Base-by-base conservation (phyloP, 2,329 filamentous ascomycete genomes). In the Esteya vermicola region DNA sequence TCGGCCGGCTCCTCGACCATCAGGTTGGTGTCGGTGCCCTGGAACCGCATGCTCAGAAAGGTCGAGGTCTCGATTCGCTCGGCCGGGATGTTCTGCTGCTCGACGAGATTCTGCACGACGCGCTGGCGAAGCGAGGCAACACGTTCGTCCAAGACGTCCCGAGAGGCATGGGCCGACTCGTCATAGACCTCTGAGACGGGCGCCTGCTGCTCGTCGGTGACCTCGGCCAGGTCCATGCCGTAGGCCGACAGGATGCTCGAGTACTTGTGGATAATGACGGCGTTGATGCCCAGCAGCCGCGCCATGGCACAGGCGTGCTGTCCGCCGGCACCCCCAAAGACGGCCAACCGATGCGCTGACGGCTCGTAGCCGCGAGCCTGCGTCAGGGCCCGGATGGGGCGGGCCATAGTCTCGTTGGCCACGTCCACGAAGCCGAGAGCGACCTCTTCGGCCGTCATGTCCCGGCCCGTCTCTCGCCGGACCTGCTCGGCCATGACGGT, bases 391-490 rank as follows among this genome's bases (percentile, higher is more conserved):
- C n/a, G n/a, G n/a, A n/a, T n/a, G n/a, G n/a, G n/a, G n/a, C n/a
- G n/a, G n/a, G n/a, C 5, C 5, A 28, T 14, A 10, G 12, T 13
- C 26, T 14, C 6, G 26, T 28, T 9, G 26, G 12, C 10, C n/a
- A 13, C n/a, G 9, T n/a, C 14, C 28, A 31, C n/a, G 14, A 31
- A 31, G 28, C 28, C 28, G 10, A n/a, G n/a, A 16, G 28, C 28
- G 14, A 93, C 81, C 52, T 93, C 83, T 51, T 94, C 86, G 1
- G 79, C 62, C 2, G 71, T 78, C 70, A 93, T 82, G 3, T 65
- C 68, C 50, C 75, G 76, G 4, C 74, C 72, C 2, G 79, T 70
- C 53, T 93, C 85, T 30, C 66, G 63, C 50, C 93, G 91, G 51
- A 94, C 81, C 50, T 84, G 69, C 32, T 81, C 69, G 0, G 85